Conservation (phyloP, 345 rosid species). For the Eucalyptus shirleyi region DNA sequence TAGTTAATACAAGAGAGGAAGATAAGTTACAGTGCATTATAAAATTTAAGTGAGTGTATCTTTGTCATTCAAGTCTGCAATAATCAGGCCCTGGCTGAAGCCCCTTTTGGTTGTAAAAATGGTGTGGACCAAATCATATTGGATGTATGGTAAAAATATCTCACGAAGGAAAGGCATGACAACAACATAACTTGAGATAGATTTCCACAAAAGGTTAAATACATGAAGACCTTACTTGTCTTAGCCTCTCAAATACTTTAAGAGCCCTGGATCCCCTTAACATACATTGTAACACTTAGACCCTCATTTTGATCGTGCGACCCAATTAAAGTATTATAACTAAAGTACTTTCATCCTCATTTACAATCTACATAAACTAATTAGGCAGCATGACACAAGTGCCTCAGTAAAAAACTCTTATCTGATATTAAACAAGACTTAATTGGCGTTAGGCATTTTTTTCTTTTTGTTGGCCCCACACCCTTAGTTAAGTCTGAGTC, state of each 20-base stretch:
- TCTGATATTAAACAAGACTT: neutral
- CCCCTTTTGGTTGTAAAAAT: neutral
- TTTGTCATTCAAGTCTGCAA: neutral
- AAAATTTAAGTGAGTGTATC: neutral
- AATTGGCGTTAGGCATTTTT: neutral
- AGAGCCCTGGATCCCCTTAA: neutral
- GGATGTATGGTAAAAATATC: neutral
- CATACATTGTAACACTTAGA: too few species aligned
- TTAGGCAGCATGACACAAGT: neutral
- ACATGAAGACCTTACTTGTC: neutral
- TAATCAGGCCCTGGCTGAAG: neutral
- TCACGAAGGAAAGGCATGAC: neutral
- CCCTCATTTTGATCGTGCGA: neutral
- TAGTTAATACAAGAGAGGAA: neutral
- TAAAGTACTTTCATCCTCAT: neutral
- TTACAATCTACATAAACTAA: neutral
- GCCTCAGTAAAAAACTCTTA: neutral
- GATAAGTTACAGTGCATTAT: neutral
- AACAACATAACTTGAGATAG: neutral
- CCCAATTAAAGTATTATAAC: neutral
- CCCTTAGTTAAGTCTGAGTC: neutral
- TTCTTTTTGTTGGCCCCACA: neutral
- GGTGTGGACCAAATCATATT: neutral
- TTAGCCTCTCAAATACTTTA: neutral
- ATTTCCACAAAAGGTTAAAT: neutral